Evolutionary conservation across 331 rosid species (phyloP), one percentile per base, ranked within the genome.

Genomic region (Malus hybrid): DNA sequence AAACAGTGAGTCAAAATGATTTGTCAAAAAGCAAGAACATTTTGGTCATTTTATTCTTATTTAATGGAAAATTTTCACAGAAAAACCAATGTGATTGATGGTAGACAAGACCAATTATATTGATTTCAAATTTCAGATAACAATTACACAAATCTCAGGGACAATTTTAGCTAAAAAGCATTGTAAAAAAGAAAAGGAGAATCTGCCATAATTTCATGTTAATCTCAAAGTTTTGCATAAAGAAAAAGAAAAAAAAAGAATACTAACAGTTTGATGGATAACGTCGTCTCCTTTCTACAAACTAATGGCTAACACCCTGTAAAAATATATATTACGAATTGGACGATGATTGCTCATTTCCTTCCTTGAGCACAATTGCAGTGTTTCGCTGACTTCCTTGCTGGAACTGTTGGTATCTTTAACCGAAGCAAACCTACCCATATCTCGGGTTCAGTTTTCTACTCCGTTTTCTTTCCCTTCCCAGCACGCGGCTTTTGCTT

Each of bases 381-480:
- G 18, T 39, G 11, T 42, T 42, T 57, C 3, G 62, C 13, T 24
- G 12, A 67, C 74, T 71, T n/a, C 19, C 74, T 39, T 62, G 76
- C 77, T 29, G 65, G 65, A 62, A 70, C 52, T 54, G 67, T 19
- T 39, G 77, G 62, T 33, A 44, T 59, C 62, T 56, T 32, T 22
- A 55, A 22, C 55, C 5, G 46, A 74, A 74, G 70, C 59, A 27
- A 69, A 56, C 32, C 46, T 54, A 46, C 27, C 3, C 22, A 28
- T 70, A 60, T 22, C 42, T 2, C 27, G 18, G 6, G 8, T 55
- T 42, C 39, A 32, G 65, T 63, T 34, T 28, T 50, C 82, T 86
- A 94, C 86, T 86, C 71, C 0, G 70, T 83, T 78, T 87, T 85
- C 87, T 84, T 87, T 79, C 76, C 89, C 80, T 76, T 83, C 77